Base-by-base conservation (phyloP, 148 eudicot genomes). In the Chenopodium album region DNA sequence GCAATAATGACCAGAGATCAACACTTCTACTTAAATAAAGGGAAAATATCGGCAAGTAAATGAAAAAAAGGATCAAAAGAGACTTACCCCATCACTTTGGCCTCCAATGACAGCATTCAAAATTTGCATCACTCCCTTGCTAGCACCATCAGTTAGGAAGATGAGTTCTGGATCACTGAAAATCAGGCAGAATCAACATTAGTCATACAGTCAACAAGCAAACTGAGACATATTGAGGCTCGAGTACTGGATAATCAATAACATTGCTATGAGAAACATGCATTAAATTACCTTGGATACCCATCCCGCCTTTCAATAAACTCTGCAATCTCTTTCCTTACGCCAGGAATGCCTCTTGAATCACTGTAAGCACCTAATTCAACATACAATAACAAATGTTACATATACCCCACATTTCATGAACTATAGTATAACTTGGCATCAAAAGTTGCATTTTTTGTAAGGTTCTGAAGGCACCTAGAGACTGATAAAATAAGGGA, bases 81-180 rank as follows among this genome's bases (percentile, higher is more conserved):
- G 56, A 81, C 81, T 79, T 90, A 96, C 99, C 94, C 98, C 99
- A 76, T 96, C 99, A 81, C 78, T 72, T 65, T 79, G 85, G 82
- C 92, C 88, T 72, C 98, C 88, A 77, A 96, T 91, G 64, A 96
- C 86, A 41, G 94, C 82, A 56, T 89, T 87, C 84, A 96, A 85
- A 50, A 91, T 94, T 89, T 96, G 99, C 97, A 92, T 92, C 62
- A 96, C 95, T 86, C 99, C 99, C 88, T 96, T 94, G 89, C 99
- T 94, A 75, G 99, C 99, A 88, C 98, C 99, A 89, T 94, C 98
- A 8, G 99, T 96, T 70, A 96, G 95, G 83, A 88, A 96, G 85
- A 96, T 92, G 84, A 89, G 97, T 78, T 96, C 99, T 62, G 99
- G 99, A 80, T 96, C 93, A 86, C 99, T 96, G 94, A 63, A 54